Percentiles rank a stretch among this genome's conserved stretches.
Conservation (phyloP, 345 rosid genomes). For the Lepidium aucheri region DNA sequence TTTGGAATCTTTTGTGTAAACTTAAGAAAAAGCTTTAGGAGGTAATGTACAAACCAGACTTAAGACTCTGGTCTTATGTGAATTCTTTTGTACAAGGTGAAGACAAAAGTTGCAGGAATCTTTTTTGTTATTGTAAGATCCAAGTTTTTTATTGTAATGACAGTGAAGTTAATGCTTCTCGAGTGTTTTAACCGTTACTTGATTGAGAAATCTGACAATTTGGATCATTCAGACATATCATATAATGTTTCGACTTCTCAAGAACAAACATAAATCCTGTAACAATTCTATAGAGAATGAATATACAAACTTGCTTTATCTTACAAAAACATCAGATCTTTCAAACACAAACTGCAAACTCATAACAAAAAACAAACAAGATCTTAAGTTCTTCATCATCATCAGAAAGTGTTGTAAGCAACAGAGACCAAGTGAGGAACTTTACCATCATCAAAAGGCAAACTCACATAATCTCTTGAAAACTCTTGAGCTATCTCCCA, state of each 20-base stretch:
- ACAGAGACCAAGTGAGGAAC: slow-evolving; percentile 56
- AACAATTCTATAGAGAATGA: background rate
- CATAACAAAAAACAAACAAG: background rate
- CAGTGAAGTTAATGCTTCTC: background rate
- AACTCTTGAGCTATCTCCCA: slow-evolving; percentile 69
- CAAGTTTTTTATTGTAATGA: background rate
- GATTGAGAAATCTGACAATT: background rate
- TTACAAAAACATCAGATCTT: background rate
- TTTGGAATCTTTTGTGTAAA: slow-evolving; percentile 8
- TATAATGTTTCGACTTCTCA: background rate
- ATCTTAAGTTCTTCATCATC: background rate
- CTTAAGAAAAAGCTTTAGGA: slow-evolving; percentile 25
- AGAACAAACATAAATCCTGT: background rate
- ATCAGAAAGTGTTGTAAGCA: slow-evolving; percentile 15
- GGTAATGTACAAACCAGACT: slow-evolving; percentile 17
- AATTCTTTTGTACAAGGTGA: slow-evolving; percentile 57
- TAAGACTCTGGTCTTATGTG: slow-evolving; percentile 24
- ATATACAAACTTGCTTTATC: slow-evolving; percentile 7
- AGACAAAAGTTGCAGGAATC: background rate
- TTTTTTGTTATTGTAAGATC: background rate
- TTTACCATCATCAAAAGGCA: slow-evolving; percentile 72
- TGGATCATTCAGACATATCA: background rate
- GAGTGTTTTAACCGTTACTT: no score
- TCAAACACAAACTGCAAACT: background rate
- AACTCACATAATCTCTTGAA: slow-evolving; percentile 44